These are phyloP conservation scores for Dendrothele bispora DNA, from an alignment of 768 basidiomycete genomes.

Conservation along the genomic window DNA sequence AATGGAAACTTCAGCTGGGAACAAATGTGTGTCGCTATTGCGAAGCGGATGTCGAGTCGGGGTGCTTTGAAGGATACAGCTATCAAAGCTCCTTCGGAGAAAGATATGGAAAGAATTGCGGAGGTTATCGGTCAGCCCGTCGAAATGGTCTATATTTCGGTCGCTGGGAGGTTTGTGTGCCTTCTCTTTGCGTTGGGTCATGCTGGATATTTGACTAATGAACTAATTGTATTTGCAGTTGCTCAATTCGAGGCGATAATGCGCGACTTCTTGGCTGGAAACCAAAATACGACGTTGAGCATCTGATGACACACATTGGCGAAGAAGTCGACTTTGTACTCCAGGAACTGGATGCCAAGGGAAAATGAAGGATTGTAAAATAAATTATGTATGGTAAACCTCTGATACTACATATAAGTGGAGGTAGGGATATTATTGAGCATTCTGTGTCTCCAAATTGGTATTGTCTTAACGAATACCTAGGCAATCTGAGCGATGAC, in stretches of 20 bases:
- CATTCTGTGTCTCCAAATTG: no score
- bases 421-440: no score
- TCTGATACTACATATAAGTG: no score
- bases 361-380: no score
- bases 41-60: background rate
- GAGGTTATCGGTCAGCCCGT: slow-evolving; percentile 4
- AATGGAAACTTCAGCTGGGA: slow-evolving; percentile 13
- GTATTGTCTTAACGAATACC: no score
- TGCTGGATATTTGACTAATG: background rate
- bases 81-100: slow-evolving; percentile 3
- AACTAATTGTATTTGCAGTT: background rate
- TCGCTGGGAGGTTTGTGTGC: slow-evolving; percentile 9
- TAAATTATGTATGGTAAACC: no score
- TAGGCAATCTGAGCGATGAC: no score
- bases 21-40: slow-evolving; percentile 7
- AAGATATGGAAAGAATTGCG: slow-evolving; percentile 5
- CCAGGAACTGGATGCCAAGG: no score
- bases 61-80: background rate
- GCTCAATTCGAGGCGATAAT: slow-evolving; percentile 6
- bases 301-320: slow-evolving; percentile 5
- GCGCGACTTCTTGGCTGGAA: slow-evolving; percentile 9
- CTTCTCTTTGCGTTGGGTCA: background rate
- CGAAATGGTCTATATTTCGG: slow-evolving; percentile 6
- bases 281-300: slow-evolving; percentile 9
- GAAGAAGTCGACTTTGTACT: slow-evolving; percentile 10